phyloP scores from a whole-genome alignment of 192 early-diverging fungal species.

The Podochytrium sp. region DNA sequence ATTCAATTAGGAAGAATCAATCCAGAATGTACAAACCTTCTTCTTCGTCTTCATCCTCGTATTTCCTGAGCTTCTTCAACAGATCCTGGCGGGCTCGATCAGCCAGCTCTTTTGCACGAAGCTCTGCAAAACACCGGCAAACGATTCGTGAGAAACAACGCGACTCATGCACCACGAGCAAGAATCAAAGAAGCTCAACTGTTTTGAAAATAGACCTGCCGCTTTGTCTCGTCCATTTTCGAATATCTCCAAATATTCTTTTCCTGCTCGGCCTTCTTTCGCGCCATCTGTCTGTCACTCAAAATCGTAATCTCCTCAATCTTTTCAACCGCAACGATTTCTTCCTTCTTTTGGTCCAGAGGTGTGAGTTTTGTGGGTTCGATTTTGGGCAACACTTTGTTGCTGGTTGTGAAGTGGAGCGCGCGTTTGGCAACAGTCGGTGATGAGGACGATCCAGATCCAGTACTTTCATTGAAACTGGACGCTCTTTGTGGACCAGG shows the following conservation, averaged over 20 bases:
- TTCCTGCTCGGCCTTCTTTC: neutral
- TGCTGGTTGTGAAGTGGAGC: too few relatives aligned
- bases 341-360: neutral
- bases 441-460: too few relatives aligned
- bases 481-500: too few relatives aligned
- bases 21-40: neutral
- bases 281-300: neutral
- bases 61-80: conserved; percentile 2
- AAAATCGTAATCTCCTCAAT: neutral
- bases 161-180: neutral
- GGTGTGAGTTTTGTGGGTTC: neutral
- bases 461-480: too few relatives aligned
- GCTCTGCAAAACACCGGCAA: too few relatives aligned
- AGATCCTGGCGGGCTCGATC: conserved; percentile 19
- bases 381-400: neutral
- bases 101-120: conserved; percentile 29
- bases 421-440: too few relatives aligned
- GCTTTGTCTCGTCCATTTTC: conserved; percentile 26
- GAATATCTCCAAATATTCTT: conserved; percentile 30
- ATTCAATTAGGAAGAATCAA: neutral
- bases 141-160: neutral
- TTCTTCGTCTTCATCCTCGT: conserved; percentile 17
- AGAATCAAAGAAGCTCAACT: neutral
- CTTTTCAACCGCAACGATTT: neutral
- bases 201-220: conserved; percentile 10